Conservation (phyloP, 106 monocot species). For the Hemerocallis citrina region DNA sequence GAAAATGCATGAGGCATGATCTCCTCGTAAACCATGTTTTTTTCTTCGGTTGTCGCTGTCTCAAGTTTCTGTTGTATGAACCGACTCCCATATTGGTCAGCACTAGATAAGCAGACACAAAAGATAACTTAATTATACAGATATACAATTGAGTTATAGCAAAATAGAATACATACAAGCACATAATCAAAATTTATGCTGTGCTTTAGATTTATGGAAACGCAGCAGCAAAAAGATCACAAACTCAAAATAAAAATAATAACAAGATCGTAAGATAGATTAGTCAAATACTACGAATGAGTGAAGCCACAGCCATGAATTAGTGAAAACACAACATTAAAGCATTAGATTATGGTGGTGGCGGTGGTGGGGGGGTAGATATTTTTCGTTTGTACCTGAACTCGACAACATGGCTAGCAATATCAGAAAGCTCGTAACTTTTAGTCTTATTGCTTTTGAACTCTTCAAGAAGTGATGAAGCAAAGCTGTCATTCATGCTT, state of each 20-base stretch:
- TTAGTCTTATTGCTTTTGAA: conserved; percentile 90
- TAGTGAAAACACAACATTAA: background rate
- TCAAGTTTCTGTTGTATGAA: conserved; percentile 93
- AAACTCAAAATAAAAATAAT: background rate
- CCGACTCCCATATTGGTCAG: conserved; percentile 79
- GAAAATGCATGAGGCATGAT: conserved; percentile 52
- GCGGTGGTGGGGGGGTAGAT: too few relatives aligned
- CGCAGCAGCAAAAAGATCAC: background rate
- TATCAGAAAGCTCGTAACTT: conserved; percentile 85
- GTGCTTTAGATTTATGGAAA: background rate
- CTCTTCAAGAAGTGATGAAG: conserved; percentile 76
- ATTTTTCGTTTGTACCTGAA: conserved; percentile 59
- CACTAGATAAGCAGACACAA: conserved; percentile 25
- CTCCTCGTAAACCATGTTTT: conserved; percentile 65
- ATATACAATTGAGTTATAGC: background rate
- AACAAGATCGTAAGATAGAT: background rate
- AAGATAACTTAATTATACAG: background rate
- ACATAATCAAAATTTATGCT: background rate
- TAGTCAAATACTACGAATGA: background rate
- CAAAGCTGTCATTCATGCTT: conserved; percentile 45
- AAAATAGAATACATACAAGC: background rate
- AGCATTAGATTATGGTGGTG: background rate
- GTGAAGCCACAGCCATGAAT: background rate
- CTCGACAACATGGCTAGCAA: conserved; percentile 90
- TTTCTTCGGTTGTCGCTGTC: conserved; percentile 60